These are phyloP conservation scores for Suhomyces sp. DNA, from an alignment of 805 yeast species.

Conservation along the genomic window DNA sequence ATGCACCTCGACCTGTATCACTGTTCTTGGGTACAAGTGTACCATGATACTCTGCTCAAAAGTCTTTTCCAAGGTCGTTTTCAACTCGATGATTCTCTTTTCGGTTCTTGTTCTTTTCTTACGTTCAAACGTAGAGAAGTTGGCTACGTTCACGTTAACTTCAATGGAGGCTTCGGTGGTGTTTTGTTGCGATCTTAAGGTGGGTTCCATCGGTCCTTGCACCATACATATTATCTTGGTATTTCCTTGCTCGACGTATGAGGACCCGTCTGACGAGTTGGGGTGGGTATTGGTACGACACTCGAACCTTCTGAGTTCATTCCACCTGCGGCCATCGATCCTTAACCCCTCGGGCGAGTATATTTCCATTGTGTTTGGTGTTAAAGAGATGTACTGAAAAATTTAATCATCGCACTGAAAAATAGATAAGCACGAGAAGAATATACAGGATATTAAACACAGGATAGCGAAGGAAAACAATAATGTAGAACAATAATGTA, in stretches of 20 bases:
- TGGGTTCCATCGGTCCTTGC: slow-evolving; percentile 88
- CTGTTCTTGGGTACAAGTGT: slow-evolving; percentile 77
- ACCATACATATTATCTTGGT: slow-evolving; percentile 83
- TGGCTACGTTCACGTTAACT: slow-evolving; percentile 69
- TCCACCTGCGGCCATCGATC: slow-evolving; percentile 92
- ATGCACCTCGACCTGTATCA: slow-evolving; percentile 69
- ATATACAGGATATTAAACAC: no score
- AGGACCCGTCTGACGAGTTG: slow-evolving; percentile 84
- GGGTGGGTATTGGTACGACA: slow-evolving; percentile 88
- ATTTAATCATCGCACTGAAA: neutral
- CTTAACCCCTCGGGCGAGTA: slow-evolving; percentile 95
- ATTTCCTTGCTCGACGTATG: slow-evolving; percentile 88
- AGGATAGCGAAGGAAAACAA: no score
- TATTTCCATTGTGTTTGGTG: slow-evolving; percentile 47
- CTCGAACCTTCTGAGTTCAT: slow-evolving; percentile 79
- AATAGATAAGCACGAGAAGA: neutral
- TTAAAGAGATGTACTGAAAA: neutral
- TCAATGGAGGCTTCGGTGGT: slow-evolving; percentile 54
- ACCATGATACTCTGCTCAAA: slow-evolving; percentile 71
- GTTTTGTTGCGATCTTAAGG: slow-evolving; percentile 48
- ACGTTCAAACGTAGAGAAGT: slow-evolving; percentile 76
- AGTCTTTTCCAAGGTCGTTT: slow-evolving; percentile 63
- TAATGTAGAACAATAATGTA: no score
- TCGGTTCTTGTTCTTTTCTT: slow-evolving; percentile 69
- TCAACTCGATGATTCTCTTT: slow-evolving; percentile 63